phyloP scores from a whole-genome alignment of 805 yeast genomes.

The Kluyveromyces nonfermentans region DNA sequence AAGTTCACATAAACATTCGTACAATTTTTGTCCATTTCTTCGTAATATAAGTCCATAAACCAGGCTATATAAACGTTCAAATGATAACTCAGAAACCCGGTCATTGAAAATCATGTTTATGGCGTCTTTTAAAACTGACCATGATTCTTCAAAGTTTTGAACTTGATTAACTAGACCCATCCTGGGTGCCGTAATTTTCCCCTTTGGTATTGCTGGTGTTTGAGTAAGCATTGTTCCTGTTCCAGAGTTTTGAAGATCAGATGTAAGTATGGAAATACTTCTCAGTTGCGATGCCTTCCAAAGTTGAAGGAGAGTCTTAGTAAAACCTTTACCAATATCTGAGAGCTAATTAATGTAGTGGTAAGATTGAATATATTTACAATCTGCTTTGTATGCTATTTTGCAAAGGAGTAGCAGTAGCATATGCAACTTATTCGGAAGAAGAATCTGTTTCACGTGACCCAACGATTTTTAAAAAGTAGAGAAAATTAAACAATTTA shows the following conservation, averaged over 20 bases:
- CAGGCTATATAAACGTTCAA: conserved; percentile 72
- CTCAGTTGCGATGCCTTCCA: too few species aligned
- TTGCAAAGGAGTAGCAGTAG: too few species aligned
- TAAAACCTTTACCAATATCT: too few species aligned
- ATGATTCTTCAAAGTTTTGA: conserved; percentile 53
- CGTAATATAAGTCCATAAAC: conserved; percentile 69
- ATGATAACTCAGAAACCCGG: conserved; percentile 65
- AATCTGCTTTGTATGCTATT: too few species aligned
- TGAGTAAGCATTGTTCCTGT: background rate
- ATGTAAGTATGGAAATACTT: background rate
- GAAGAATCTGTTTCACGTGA: background rate
- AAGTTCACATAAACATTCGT: conserved; percentile 30
- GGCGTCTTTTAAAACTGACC: conserved; percentile 59
- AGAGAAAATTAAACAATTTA: background rate
- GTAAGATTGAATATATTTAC: too few species aligned
- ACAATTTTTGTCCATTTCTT: conserved; percentile 56
- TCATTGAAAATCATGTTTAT: conserved; percentile 61
- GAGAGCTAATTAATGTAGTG: too few species aligned
- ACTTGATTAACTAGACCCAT: conserved; percentile 51
- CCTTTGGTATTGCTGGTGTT: background rate
- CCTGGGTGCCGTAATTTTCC: conserved; percentile 31
- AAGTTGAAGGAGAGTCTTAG: too few species aligned
- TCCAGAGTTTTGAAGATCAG: background rate
- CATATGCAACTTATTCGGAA: too few species aligned
- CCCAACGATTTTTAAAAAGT: background rate